A percentile compares a stretch with the other conserved stretches of the same genome.
Evolutionary conservation across 2,329 filamentous ascomycete genomes (phyloP).

Genomic region (Phialemonium atrogriseum): DNA sequence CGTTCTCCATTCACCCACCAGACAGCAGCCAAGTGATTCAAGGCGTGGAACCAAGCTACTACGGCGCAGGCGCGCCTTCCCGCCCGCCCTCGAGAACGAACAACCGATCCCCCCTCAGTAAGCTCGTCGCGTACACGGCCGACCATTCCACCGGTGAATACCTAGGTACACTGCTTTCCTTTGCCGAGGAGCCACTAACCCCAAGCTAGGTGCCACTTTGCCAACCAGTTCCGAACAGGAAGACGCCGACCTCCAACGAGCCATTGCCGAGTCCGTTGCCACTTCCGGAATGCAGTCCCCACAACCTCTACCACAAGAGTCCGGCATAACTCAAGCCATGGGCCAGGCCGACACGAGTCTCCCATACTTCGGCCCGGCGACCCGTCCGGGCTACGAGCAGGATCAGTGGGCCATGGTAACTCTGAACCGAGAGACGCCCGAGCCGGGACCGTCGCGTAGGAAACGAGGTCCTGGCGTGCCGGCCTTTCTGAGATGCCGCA

Average conservation of each 20-base stretch:
- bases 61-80: conserved; percentile 41
- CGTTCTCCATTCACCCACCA: conserved; percentile 48
- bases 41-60: conserved; percentile 32
- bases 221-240: conserved; percentile 31
- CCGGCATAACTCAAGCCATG: conserved; percentile 40
- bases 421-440: conserved; percentile 21
- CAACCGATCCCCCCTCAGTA: conserved; percentile 47
- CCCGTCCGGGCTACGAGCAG: conserved; percentile 43
- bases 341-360: conserved; percentile 24
- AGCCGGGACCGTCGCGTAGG: conserved; percentile 33
- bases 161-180: no score
- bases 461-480: conserved; percentile 35
- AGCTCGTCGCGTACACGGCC: conserved; percentile 38
- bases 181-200: conserved; percentile 7
- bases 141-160: conserved; percentile 32
- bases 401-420: conserved; percentile 53
- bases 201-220: conserved; percentile 8
- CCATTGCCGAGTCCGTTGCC: conserved; percentile 46
- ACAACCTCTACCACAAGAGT: conserved; percentile 40
- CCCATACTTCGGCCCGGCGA: conserved; percentile 53
- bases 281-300: conserved; percentile 36
- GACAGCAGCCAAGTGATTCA: conserved; percentile 35
- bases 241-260: conserved; percentile 48
- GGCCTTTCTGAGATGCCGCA: conserved; percentile 40
- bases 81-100: conserved; percentile 55